These are phyloP conservation scores for Heimioporus retisporus DNA, from an alignment of 1,284 basidiomycete genomes.

Conservation along the genomic window DNA sequence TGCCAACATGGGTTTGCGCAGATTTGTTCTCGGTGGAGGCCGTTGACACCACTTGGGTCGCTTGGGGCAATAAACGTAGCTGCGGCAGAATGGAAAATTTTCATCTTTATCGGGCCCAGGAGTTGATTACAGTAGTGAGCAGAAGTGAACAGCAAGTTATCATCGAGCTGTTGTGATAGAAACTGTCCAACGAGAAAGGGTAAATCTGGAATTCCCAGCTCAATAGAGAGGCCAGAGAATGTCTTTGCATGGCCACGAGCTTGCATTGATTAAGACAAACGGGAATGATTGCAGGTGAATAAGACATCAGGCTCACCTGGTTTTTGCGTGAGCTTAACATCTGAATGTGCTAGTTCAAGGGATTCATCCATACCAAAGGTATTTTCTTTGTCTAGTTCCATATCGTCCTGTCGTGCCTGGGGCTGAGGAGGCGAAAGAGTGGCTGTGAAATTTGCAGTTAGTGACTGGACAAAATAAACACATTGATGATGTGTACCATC, in stretches of 20 bases:
- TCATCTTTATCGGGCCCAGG: neutral
- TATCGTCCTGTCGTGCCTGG: neutral
- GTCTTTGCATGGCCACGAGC: too few relatives aligned
- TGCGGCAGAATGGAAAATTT: neutral
- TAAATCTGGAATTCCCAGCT: too few relatives aligned
- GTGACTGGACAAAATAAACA: neutral
- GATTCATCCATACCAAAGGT: neutral
- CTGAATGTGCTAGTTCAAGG: neutral
- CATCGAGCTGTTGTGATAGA: too few relatives aligned
- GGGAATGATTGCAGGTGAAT: too few relatives aligned
- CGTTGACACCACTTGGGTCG: neutral
- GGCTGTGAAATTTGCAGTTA: neutral
- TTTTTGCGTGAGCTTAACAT: slow-evolving; percentile 7
- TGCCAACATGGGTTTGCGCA: neutral
- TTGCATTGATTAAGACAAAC: too few relatives aligned
- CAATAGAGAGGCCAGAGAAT: too few relatives aligned
- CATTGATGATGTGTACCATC: neutral
- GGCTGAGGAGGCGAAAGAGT: neutral
- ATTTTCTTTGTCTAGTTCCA: neutral
- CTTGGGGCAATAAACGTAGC: neutral
- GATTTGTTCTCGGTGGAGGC: neutral
- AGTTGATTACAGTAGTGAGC: too few relatives aligned
- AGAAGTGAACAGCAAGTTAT: too few relatives aligned
- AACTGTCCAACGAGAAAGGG: too few relatives aligned
- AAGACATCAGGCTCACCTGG: neutral